Percentiles rank a stretch among this genome's conserved stretches.
Evolutionary conservation across 495 filamentous ascomycete genomes (phyloP).

Genomic region (Penicillium taxi): DNA sequence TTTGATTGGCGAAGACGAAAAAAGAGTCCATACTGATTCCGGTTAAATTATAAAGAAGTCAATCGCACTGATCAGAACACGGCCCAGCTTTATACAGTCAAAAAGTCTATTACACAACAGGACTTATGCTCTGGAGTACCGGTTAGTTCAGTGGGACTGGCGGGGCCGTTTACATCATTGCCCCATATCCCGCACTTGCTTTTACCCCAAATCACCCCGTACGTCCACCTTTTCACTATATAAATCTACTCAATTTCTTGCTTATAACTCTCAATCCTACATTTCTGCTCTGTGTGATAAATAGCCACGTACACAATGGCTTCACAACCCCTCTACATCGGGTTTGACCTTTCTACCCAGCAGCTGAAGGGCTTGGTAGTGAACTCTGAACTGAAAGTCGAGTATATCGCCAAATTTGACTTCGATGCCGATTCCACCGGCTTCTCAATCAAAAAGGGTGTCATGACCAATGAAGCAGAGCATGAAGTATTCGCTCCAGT

Average conservation of each 20-base stretch:
- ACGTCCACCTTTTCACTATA: neutral
- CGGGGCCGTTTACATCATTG: too few relatives aligned
- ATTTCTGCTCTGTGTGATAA: too few relatives aligned
- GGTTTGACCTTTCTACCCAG: constrained; percentile 94
- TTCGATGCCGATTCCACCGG: constrained; percentile 64
- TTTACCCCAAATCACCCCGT: too few relatives aligned
- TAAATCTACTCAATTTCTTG: neutral
- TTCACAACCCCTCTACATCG: constrained; percentile 65
- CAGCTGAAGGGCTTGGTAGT: constrained; percentile 89
- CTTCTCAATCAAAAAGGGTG: constrained; percentile 78
- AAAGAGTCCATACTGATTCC: too few relatives aligned
- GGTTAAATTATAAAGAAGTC: too few relatives aligned
- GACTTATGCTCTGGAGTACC: too few relatives aligned
- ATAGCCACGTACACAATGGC: constrained; percentile 12
- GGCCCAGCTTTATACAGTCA: too few relatives aligned
- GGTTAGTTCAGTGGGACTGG: too few relatives aligned
- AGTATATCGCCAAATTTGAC: constrained; percentile 49
- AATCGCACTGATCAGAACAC: too few relatives aligned
- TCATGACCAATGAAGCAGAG: constrained; percentile 68
- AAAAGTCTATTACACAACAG: too few relatives aligned
- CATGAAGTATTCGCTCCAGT: constrained; percentile 88
- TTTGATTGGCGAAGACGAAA: too few relatives aligned
- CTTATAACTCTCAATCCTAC: neutral
- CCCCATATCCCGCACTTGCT: too few relatives aligned
- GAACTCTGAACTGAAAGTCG: constrained; percentile 53